A percentile compares a stretch with the other conserved stretches of the same genome.
phyloP scores from a whole-genome alignment of 345 rosid genomes.

The Nephelium lappaceum region DNA sequence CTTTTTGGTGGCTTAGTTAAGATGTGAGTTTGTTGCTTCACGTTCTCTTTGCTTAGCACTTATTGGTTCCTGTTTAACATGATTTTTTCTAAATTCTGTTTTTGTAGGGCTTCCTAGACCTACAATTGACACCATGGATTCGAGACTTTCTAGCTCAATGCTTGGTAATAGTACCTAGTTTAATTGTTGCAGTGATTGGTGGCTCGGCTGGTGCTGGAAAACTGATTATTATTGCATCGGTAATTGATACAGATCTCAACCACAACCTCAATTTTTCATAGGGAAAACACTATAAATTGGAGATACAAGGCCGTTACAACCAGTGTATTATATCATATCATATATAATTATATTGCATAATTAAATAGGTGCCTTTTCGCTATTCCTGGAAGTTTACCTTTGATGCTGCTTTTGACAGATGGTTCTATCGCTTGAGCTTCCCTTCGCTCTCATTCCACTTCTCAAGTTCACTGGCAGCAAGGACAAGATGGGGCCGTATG shows the following conservation, averaged over 20 bases:
- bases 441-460: slow-evolving; percentile 88
- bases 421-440: slow-evolving; percentile 94
- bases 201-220: slow-evolving; percentile 92
- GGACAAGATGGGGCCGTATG: slow-evolving; percentile 76
- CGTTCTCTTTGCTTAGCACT: not conserved
- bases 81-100: not conserved
- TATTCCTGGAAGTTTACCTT: not conserved
- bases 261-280: too few species aligned
- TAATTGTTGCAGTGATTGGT: slow-evolving; percentile 83
- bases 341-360: not conserved
- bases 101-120: too few species aligned
- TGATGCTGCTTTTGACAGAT: slow-evolving; percentile 49
- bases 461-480: slow-evolving; percentile 93
- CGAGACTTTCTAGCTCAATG: slow-evolving; percentile 80
- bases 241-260: too few species aligned
- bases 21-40: not conserved
- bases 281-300: too few species aligned
- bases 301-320: not conserved
- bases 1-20: not conserved
- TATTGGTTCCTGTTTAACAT: slow-evolving; percentile 1
- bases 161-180: slow-evolving; percentile 90
- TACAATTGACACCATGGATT: slow-evolving; percentile 78
- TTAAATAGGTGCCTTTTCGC: not conserved
- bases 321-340: not conserved
- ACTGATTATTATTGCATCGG: slow-evolving; percentile 93